Evolutionary conservation across 176 grass and related monocot genomes (phyloP), one percentile per base, ranked within the genome.

Genomic region (Luzula sylvatica): DNA sequence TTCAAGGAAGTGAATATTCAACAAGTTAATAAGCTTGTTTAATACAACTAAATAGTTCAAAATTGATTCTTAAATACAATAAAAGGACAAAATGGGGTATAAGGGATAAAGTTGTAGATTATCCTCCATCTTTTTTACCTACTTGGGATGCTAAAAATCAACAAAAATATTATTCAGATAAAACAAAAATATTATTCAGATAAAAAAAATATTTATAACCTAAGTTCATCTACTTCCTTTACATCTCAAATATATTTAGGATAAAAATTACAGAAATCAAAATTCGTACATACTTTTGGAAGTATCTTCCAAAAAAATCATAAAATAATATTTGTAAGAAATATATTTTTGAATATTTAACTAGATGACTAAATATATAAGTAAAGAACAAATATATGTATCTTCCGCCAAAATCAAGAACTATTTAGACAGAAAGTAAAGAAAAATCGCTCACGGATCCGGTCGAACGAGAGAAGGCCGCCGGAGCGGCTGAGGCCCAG

Each of bases 401-500:
- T 35, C 7, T n/a, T 9, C 30, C 30, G 9, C 30, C 30, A 1
- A 35, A 58, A n/a, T 3, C 44, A 43, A 35, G 19, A 25, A 55
- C 53, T 22, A 46, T 1, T 16, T 7, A 56, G 25, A 53, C 57
- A 58, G 11, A 54, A 44, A 42, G 65, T 46, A 2, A 62, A 35
- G 30, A 35, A 35, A 9, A 35, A 35, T 35, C 9, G 58, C 92
- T 87, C 81, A 98, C 92, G 86, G 92, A 98, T 98, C 92, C 74
- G 78, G 76, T 66, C 81, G 85, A 55, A 70, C 74, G 26, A 82
- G 50, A 75, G 66, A 71, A 43, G 81, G 72, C 7, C 81, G 75
- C 55, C 85, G 88, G 48, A 90, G 81, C 67, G 87, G 92, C 60
- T 64, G 60, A 11, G 60, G 24, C 26, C n/a, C 60, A 2, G 83